Evolutionary conservation across 306 rosid genomes (phyloP), one percentile per base, ranked within the genome.

Genomic region (Lathyrus sativus): DNA sequence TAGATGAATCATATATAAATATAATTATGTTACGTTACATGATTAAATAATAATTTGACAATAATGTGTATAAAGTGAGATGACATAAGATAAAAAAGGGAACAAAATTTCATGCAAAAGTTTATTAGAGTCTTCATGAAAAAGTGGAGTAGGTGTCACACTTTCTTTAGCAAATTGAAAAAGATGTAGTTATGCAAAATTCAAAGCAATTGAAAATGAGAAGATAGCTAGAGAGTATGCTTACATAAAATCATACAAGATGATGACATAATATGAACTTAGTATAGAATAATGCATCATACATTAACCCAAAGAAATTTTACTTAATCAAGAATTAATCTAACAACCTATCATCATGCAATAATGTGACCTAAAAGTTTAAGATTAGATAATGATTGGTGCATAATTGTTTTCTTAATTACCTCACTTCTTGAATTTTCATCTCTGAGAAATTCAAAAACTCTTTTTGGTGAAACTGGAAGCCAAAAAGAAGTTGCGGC

Each of bases 401-500:
- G 59, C 54, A 65, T 72, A 29, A 77, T 65, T 78, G 59, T 53
- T 53, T 10, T 53, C 3, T 50, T 2, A 50, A 8, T 60, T 19
- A 93, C 99, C 99, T 95, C 97, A 33, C 76, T 95, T 54, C 99
- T 86, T 3, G 96, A 87, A 74, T 88, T 90, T 76, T 95, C 96
- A 38, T 95, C 97, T 0, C 97, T 95, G 15, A 95, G 99, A 72
- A 95, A 95, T 56, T 95, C 95, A 72, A 95, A 95, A 5, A 95
- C 95, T 69, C 92, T 79, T 33, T 88, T 88, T 0, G 97, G 96
- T 0, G 97, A 71, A n/a, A 87, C 95, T 0, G 97, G 99, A 45
- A 95, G 95, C 99, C 99, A 95, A 74, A 95, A 91, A 51, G 99
- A 90, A 50, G 99, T 95, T 2, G 99, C 99, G 17, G 99, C 99